Evolutionary conservation across 2,329 filamentous ascomycete genomes (phyloP), one percentile per base, ranked within the genome.

Genomic region (Epichloe festucae): DNA sequence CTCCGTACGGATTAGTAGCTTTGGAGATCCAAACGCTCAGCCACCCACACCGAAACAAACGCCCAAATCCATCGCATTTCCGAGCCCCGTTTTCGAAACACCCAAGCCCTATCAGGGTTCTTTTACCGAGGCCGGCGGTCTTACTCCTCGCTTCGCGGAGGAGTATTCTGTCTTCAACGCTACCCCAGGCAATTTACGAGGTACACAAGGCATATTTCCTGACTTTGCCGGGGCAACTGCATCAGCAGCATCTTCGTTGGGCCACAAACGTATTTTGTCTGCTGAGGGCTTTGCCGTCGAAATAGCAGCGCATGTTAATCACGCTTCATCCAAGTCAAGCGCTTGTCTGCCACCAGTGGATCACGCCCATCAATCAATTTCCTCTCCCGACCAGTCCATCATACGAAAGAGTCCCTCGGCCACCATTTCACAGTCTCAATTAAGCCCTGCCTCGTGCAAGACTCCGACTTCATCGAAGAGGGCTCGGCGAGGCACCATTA

Each of bases 111-210:
- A 65, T 58, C 70, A 70, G 56, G 68, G 68, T 54, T 70, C 67
- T 52, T 72, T 75, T 57, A 67, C 75, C 65, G 72, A 77, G 55
- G 63, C 73, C 49, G 69, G 70, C 57, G 72, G 73, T 57, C 79
- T 76, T 74, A 82, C 79, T 44, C 79, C 79, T 63, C 73, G 73
- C 53, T 83, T 81, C 68, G 78, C 79, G 56, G 78, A 82, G 62
- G 79, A 82, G 57, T 82, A 80, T 60, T 81, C 79, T 55, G 78
- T 82, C 60, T 82, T 83, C 70, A 79, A 81, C 66, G 69, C 74
- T n/a, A 81, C 79, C 8, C 79, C 79, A 15, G 79, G 77, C 46
- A 78, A 80, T 60, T 68, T 81, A 51, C 70, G 70, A 59, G 73
- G 69, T 50, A 64, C 68, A 43, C 68, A 71, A 52, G 69, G 63